Conservation (phyloP, 2,329 filamentous ascomycete genomes). For the Epichloe uncinata region DNA sequence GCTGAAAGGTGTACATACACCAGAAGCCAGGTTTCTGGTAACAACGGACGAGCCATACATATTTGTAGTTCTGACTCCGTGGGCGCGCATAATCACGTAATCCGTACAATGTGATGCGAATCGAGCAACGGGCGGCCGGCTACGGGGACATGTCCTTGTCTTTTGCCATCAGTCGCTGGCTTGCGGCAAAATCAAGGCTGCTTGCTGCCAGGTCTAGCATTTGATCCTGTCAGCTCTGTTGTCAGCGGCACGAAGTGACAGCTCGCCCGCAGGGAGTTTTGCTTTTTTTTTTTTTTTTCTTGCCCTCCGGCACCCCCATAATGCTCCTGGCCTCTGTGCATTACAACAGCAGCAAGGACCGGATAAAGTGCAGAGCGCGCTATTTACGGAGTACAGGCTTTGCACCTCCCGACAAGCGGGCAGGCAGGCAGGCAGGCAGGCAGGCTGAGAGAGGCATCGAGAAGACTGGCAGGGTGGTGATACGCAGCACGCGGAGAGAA, state of each 20-base stretch:
- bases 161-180: too few species aligned
- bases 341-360: background rate
- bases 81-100: too few species aligned
- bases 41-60: too few species aligned
- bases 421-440: background rate
- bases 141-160: too few species aligned
- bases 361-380: background rate
- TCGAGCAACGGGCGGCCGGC: too few species aligned
- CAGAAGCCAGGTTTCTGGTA: background rate
- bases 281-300: conserved; percentile 8
- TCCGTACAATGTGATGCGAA: too few species aligned
- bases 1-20: background rate
- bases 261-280: conserved; percentile 9
- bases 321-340: background rate
- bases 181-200: too few species aligned
- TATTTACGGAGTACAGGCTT: background rate
- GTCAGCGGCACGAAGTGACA: conserved; percentile 10
- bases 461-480: too few species aligned
- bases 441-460: too few species aligned
- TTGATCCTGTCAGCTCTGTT: background rate
- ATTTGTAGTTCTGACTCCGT: too few species aligned
- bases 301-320: background rate
- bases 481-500: too few species aligned
- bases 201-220: too few species aligned
- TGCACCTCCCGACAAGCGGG: background rate